Percentiles rank a stretch among this genome's conserved stretches.
These are phyloP conservation scores for Hypoxylon fuscum DNA, from an alignment of 495 filamentous ascomycete species.

Conservation along the genomic window DNA sequence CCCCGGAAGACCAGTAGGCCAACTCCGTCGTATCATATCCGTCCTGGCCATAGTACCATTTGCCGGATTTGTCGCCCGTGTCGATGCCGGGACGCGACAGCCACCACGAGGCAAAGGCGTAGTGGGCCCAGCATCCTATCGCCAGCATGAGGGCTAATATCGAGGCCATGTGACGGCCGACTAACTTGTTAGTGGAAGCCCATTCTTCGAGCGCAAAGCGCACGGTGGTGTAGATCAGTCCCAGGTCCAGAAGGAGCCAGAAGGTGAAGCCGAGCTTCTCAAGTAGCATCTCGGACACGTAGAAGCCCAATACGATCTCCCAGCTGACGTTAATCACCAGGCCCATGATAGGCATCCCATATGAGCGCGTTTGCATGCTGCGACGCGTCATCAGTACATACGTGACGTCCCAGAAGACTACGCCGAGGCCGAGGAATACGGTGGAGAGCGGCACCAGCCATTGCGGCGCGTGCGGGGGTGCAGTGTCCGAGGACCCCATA, in stretches of 20 bases:
- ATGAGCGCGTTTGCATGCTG: constrained; percentile 49
- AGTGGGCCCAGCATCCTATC: constrained; percentile 41
- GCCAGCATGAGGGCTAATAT: constrained; percentile 41
- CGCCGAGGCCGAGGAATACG: constrained; percentile 49
- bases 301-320: constrained; percentile 54
- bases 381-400: constrained; percentile 55
- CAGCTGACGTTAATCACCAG: constrained; percentile 56
- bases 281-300: constrained; percentile 48
- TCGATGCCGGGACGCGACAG: constrained; percentile 40
- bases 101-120: constrained; percentile 52
- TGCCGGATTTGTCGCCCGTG: constrained; percentile 44
- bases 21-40: constrained; percentile 56
- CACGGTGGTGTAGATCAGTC: constrained; percentile 50
- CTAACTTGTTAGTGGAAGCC: constrained; percentile 40
- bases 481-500: constrained; percentile 24
- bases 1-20: constrained; percentile 50
- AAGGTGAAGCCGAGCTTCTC: constrained; percentile 52
- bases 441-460: constrained; percentile 48
- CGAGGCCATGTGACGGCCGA: constrained; percentile 47
- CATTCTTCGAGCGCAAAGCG: constrained; percentile 49
- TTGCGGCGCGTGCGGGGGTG: constrained; percentile 46
- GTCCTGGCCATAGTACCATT: constrained; percentile 48
- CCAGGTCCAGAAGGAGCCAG: constrained; percentile 55
- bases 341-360: constrained; percentile 57
- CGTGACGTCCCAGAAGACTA: constrained; percentile 51